phyloP scores from a whole-genome alignment of 768 basidiomycete species.

The Fomitopsis serialis region DNA sequence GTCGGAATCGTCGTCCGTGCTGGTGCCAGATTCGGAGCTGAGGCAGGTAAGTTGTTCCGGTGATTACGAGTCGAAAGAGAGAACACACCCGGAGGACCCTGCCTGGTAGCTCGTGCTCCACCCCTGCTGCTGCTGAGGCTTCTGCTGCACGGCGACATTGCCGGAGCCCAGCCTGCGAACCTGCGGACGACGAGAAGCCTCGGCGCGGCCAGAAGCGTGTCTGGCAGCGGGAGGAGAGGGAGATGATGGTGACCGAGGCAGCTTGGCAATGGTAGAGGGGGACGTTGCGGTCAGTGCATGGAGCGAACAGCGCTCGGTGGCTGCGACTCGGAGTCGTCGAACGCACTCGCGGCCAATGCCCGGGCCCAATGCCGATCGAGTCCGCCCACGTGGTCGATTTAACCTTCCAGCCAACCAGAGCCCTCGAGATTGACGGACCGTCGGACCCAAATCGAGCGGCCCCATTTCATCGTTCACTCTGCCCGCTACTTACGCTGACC shows the following conservation, averaged over 20 bases:
- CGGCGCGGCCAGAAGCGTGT: slow-evolving; percentile 46
- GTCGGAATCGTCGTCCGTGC: slow-evolving; percentile 15
- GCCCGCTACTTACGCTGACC: too few relatives aligned
- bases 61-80: neutral
- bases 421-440: neutral
- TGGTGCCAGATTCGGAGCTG: slow-evolving; percentile 19
- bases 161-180: slow-evolving; percentile 27
- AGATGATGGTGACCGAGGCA: slow-evolving; percentile 77
- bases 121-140: slow-evolving; percentile 33
- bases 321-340: neutral
- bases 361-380: too few relatives aligned
- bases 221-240: slow-evolving; percentile 65
- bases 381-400: too few relatives aligned
- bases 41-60: neutral
- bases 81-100: slow-evolving; percentile 71
- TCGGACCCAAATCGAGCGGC: neutral
- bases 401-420: neutral
- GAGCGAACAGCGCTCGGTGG: neutral
- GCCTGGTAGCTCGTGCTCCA: slow-evolving; percentile 88
- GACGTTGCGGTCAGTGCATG: neutral
- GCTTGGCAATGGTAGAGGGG: slow-evolving; percentile 34
- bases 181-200: slow-evolving; percentile 36
- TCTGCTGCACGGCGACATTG: slow-evolving; percentile 20
- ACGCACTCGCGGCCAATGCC: neutral
- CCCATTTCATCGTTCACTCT: too few relatives aligned